phyloP scores from a whole-genome alignment of 306 rosid genomes.

The Prinsepia uniflora region DNA sequence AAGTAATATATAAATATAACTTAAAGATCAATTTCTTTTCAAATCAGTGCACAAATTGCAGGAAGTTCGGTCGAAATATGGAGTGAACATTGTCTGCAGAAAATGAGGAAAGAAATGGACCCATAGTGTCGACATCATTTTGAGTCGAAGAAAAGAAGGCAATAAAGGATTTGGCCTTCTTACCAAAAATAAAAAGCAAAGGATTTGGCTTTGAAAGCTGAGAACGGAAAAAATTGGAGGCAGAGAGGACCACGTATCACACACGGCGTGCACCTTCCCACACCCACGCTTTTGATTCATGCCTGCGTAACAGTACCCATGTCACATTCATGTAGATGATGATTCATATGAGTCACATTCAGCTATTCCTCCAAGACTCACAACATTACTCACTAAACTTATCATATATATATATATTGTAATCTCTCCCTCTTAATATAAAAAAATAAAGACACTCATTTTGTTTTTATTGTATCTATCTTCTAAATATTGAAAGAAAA shows the following conservation, averaged over 20 bases:
- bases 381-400: no score
- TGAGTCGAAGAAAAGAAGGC: not conserved
- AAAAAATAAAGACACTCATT: no score
- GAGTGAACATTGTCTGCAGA: not conserved
- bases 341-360: not conserved
- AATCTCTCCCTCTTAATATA: no score
- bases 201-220: not conserved
- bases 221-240: not conserved
- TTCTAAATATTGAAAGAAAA: no score
- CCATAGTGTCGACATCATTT: slow-evolving; percentile 28
- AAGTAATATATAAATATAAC: no score
- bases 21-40: not conserved
- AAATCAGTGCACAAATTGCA: not conserved
- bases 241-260: slow-evolving; percentile 19
- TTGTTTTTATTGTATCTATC: no score
- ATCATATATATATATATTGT: no score
- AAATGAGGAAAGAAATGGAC: slow-evolving; percentile 6
- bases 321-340: not conserved
- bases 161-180: not conserved
- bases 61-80: not conserved
- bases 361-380: no score
- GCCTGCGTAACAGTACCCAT: not conserved
- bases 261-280: not conserved
- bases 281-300: slow-evolving; percentile 1
- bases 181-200: no score